phyloP scores from a whole-genome alignment of 2,329 filamentous ascomycete genomes.

The Pseudogymnoascus sp. region DNA sequence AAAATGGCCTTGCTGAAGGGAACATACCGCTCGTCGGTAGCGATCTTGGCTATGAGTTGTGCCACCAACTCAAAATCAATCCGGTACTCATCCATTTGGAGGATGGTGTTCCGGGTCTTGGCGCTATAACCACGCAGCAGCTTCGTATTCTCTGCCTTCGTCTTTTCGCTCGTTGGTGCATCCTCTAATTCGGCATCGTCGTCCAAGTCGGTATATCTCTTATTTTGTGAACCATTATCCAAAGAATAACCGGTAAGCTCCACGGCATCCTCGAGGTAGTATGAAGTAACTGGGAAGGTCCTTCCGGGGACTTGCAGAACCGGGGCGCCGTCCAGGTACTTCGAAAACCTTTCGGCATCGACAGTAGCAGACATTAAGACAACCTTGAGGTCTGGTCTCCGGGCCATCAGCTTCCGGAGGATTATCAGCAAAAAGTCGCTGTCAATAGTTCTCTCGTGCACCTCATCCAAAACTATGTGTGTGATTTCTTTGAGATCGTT shows the following conservation, averaged over 20 bases:
- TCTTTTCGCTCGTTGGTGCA: conserved; percentile 41
- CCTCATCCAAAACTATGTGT: conserved; percentile 93
- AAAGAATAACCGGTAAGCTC: conserved; percentile 72
- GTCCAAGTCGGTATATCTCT: conserved; percentile 55
- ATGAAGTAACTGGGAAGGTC: conserved; percentile 85
- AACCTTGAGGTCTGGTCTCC: conserved; percentile 79
- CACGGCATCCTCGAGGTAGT: conserved; percentile 87
- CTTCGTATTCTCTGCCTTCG: conserved; percentile 51
- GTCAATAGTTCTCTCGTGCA: conserved; percentile 93
- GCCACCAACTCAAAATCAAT: conserved; percentile 86
- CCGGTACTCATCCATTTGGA: conserved; percentile 80
- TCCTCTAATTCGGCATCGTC: conserved; percentile 49
- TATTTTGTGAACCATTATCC: conserved; percentile 39
- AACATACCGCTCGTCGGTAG: conserved; percentile 58
- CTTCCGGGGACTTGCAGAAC: conserved; percentile 86
- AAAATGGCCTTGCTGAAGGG: conserved; percentile 83
- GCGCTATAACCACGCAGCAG: conserved; percentile 67
- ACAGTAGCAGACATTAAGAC: conserved; percentile 97
- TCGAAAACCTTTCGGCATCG: conserved; percentile 84
- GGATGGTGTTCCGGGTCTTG: conserved; percentile 67
- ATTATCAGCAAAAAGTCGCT: conserved; percentile 94
- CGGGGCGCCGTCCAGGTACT: conserved; percentile 78
- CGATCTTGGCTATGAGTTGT: conserved; percentile 70
- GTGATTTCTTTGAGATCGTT: conserved; percentile 84
- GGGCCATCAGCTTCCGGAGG: conserved; percentile 71